Conservation (phyloP, 23 red algal species). For the Agarophyton chilense region DNA sequence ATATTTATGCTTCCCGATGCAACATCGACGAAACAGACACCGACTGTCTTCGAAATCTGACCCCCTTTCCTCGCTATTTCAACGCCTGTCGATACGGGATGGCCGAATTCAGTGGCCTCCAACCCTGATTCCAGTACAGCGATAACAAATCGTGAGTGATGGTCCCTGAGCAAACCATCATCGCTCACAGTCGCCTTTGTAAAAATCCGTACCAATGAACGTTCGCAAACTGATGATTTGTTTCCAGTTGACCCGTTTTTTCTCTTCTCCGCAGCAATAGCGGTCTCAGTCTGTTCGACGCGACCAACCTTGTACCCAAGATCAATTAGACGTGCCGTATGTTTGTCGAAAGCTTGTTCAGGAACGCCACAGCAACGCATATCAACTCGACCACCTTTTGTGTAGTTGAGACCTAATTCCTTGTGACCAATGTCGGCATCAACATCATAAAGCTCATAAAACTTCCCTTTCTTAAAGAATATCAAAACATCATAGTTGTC, state of each 20-base stretch:
- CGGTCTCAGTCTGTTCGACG: conserved; percentile 95
- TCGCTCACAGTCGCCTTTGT: conserved; percentile 87
- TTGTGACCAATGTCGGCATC: conserved; percentile 94
- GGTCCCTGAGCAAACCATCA: conserved; percentile 73
- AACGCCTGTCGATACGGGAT: background rate
- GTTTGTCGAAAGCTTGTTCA: conserved; percentile 86
- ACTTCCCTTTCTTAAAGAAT: conserved; percentile 99
- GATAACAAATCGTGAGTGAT: conserved; percentile 76
- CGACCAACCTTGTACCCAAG: conserved; percentile 90
- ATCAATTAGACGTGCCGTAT: conserved; percentile 84
- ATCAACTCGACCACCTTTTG: conserved; percentile 86
- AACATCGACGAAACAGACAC: conserved; percentile 92
- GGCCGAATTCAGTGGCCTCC: background rate
- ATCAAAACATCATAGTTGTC: conserved; percentile 85
- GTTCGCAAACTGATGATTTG: conserved; percentile 75
- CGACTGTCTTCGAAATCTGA: conserved; percentile 14
- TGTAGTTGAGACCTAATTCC: conserved; percentile 92
- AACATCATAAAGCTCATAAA: conserved; percentile 97
- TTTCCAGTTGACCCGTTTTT: conserved; percentile 36
- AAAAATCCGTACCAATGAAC: conserved; percentile 87
- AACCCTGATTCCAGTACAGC: conserved; percentile 20
- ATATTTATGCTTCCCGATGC: conserved; percentile 76
- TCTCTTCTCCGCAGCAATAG: conserved; percentile 77
- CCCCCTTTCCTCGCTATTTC: background rate
- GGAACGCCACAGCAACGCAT: conserved; percentile 99